phyloP scores from a whole-genome alignment of 2,329 filamentous ascomycete genomes.

The Emericellopsis cladophorae region DNA sequence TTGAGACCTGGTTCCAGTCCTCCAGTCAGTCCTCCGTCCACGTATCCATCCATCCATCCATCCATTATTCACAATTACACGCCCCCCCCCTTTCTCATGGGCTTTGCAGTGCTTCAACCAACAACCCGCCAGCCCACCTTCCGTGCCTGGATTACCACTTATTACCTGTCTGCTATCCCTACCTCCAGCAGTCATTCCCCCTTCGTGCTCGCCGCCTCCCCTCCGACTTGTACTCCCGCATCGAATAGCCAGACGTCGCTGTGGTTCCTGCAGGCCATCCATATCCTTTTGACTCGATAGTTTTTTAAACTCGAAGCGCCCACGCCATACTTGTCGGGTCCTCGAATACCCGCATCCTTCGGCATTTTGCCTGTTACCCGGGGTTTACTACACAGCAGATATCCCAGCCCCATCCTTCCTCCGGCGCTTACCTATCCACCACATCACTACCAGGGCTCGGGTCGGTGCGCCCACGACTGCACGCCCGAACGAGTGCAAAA shows the following conservation, averaged over 20 bases:
- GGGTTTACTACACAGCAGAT: too few species aligned
- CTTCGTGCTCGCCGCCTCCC: not conserved
- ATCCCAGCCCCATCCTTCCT: not conserved
- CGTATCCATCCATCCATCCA: not conserved
- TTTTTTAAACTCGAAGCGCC: too few species aligned
- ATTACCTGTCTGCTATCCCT: too few species aligned
- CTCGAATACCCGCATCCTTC: not conserved
- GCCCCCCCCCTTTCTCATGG: not conserved
- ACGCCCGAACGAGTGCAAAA: too few species aligned
- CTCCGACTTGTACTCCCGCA: not conserved
- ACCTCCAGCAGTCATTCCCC: not conserved
- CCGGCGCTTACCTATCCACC: not conserved
- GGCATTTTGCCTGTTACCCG: not conserved
- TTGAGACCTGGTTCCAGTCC: conserved; percentile 1
- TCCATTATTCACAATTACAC: not conserved
- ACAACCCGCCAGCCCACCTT: too few species aligned
- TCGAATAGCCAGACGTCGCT: too few species aligned
- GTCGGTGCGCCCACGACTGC: not conserved
- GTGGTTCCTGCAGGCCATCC: too few species aligned
- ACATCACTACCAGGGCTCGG: not conserved
- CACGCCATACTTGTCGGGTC: too few species aligned
- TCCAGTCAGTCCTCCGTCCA: not conserved
- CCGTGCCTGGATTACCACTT: too few species aligned
- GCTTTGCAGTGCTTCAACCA: too few species aligned
- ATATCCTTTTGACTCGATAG: too few species aligned